A percentile compares a stretch with the other conserved stretches of the same genome.
Evolutionary conservation across 2,329 filamentous ascomycete genomes (phyloP).

Genomic region (Pestalotiopsis sp.): DNA sequence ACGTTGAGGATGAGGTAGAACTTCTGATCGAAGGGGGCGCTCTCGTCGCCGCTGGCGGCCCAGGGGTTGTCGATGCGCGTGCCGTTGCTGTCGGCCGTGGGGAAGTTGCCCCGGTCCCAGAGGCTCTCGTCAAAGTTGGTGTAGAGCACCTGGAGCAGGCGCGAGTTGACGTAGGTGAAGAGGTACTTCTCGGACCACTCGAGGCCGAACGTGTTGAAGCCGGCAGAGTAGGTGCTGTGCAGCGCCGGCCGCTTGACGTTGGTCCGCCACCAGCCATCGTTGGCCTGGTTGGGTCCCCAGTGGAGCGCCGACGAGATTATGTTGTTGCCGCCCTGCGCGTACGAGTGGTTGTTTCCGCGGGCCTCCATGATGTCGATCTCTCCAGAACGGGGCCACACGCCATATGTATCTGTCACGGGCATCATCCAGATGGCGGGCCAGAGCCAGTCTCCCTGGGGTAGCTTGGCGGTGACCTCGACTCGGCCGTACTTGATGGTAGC

Average conservation of each 20-base stretch:
- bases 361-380: slow-evolving; percentile 84
- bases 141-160: slow-evolving; percentile 78
- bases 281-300: slow-evolving; percentile 72
- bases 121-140: slow-evolving; percentile 69
- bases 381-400: slow-evolving; percentile 74
- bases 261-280: slow-evolving; percentile 82
- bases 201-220: slow-evolving; percentile 75
- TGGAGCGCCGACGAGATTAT: slow-evolving; percentile 78
- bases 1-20: slow-evolving; percentile 79
- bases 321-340: slow-evolving; percentile 76
- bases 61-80: slow-evolving; percentile 65
- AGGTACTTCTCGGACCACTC: slow-evolving; percentile 89
- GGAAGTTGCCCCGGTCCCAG: slow-evolving; percentile 70
- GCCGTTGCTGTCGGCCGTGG: slow-evolving; percentile 62
- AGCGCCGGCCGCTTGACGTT: slow-evolving; percentile 75
- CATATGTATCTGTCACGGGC: slow-evolving; percentile 71
- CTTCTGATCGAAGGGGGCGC: slow-evolving; percentile 72
- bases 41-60: slow-evolving; percentile 57
- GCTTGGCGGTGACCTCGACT: slow-evolving; percentile 75
- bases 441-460: slow-evolving; percentile 80
- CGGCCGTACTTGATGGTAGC: slow-evolving; percentile 77
- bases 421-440: slow-evolving; percentile 95
- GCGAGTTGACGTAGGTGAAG: slow-evolving; percentile 82
- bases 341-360: slow-evolving; percentile 79
- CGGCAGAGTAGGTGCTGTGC: slow-evolving; percentile 70